Evolutionary conservation across 768 basidiomycete species (phyloP).

Genomic region (Agaricus blazei): DNA sequence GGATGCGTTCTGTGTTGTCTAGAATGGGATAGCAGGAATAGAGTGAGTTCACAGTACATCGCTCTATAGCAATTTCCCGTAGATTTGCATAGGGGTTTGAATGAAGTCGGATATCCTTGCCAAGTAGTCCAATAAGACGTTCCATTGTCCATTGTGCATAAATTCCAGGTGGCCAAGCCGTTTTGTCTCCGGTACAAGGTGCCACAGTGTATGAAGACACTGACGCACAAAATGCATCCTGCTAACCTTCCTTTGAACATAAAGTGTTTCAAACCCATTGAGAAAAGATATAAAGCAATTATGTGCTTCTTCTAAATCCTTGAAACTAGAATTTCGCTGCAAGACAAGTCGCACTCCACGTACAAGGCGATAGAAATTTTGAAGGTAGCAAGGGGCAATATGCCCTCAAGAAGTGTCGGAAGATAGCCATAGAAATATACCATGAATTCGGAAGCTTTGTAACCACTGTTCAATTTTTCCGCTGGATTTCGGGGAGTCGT

Average conservation of each 20-base stretch:
- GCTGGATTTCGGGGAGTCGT: slow-evolving; percentile 24
- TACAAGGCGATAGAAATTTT: slow-evolving; percentile 25
- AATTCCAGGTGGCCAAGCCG: slow-evolving; percentile 11
- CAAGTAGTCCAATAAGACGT: slow-evolving; percentile 20
- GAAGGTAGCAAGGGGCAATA: slow-evolving; percentile 18
- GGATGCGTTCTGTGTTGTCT: slow-evolving; percentile 1
- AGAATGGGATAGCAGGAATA: background rate
- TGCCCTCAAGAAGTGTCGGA: slow-evolving; percentile 21
- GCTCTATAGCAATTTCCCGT: slow-evolving; percentile 13
- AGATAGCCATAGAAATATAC: slow-evolving; percentile 29
- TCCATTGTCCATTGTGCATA: slow-evolving; percentile 29
- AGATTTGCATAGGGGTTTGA: slow-evolving; percentile 23
- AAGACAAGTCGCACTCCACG: slow-evolving; percentile 17
- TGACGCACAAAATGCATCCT: slow-evolving; percentile 27
- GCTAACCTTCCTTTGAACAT: slow-evolving; percentile 21
- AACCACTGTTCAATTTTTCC: slow-evolving; percentile 32
- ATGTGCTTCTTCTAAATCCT: slow-evolving; percentile 20
- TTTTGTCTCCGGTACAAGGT: slow-evolving; percentile 18
- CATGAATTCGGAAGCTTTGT: slow-evolving; percentile 32
- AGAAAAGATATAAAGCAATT: slow-evolving; percentile 19
- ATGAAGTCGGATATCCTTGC: slow-evolving; percentile 19
- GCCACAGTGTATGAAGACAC: slow-evolving; percentile 25
- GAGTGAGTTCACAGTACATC: background rate
- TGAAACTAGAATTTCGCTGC: slow-evolving; percentile 16
- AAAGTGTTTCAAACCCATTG: slow-evolving; percentile 28